These are phyloP conservation scores for Umbelopsis vinacea DNA, from an alignment of 192 early-diverging fungal genomes.

Conservation along the genomic window DNA sequence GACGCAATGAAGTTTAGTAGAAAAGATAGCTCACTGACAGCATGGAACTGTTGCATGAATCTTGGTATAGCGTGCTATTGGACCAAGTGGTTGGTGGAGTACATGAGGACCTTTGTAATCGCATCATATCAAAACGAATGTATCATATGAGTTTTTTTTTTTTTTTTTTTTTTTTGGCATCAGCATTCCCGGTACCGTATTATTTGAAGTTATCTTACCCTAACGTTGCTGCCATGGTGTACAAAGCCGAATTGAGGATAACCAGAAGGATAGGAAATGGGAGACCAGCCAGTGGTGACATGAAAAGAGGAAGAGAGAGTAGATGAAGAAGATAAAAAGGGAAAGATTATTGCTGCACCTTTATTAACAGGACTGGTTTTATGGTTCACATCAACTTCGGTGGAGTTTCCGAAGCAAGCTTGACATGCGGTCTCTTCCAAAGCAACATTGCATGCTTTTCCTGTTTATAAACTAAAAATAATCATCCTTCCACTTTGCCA, in stretches of 20 bases:
- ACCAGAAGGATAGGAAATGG: neutral
- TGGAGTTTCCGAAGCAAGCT: neutral
- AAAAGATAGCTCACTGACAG: neutral
- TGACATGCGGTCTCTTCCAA: neutral
- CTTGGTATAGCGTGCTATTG: neutral
- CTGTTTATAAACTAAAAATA: neutral
- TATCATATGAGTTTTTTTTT: no score
- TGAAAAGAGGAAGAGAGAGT: neutral
- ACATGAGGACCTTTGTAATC: neutral
- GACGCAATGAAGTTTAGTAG: neutral
- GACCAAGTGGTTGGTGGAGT: neutral
- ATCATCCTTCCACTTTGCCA: no score
- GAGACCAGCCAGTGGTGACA: neutral
- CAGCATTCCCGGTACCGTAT: neutral
- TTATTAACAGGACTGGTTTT: slow-evolving; percentile 1
- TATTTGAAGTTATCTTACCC: neutral
- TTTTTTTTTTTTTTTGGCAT: no score
- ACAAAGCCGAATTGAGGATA: neutral
- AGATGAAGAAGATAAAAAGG: neutral
- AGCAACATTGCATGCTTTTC: neutral
- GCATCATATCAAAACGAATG: neutral
- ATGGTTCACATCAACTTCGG: neutral
- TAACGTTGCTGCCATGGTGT: neutral
- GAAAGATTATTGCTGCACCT: neutral
- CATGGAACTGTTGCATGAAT: slow-evolving; percentile 5